Evolutionary conservation across 1,139 yeast species (phyloP), one percentile per base, ranked within the genome.

Genomic region (Geotrichum candidum): DNA sequence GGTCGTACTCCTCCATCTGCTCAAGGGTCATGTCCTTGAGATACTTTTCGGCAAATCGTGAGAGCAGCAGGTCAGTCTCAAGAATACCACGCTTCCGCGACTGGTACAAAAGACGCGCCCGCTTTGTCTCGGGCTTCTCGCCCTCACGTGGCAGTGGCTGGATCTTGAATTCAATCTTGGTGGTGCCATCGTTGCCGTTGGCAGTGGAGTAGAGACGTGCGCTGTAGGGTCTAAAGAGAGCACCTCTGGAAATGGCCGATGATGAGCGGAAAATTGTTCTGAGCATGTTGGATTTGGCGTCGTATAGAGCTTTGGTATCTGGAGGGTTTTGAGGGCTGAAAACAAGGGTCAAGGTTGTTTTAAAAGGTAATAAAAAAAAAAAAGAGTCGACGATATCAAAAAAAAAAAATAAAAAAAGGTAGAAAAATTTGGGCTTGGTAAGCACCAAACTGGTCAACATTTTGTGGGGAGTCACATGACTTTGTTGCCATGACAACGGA

Each of bases 71-170:
- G 74, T 95, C 99, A 11, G 97, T 87, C 74, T 94, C 99, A 65
- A 94, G 80, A 61, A 94, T 94, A 51, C 99, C 99, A 73, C 99
- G 84, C 76, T 95, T 94, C 65, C 99, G 82, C 57, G 96, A 87
- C 74, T 94, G 99, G 74, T 95, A 94, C 3, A 89, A 78, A 70
- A 94, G 78, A 66, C 99, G 82, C 10, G 97, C 96, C 68, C 94
- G 82, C 76, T 90, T 90, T 59, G 82, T 82, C 54, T 88, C 91
- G 4, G 84, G 74, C n/a, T 84, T 74, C 75, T 94, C 99, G 63
- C 87, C 87, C 4, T 78, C 77, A 68, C 97, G 82, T 64, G 85
- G 83, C 63, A 90, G 79, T 5, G 97, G 97, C 68, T 84, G 82
- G 62, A 92, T 87, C 68, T 84, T 70, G 66, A 74, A 63, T 56